These are phyloP conservation scores for Salix caprea DNA, from an alignment of 345 rosid species.

Conservation along the genomic window DNA sequence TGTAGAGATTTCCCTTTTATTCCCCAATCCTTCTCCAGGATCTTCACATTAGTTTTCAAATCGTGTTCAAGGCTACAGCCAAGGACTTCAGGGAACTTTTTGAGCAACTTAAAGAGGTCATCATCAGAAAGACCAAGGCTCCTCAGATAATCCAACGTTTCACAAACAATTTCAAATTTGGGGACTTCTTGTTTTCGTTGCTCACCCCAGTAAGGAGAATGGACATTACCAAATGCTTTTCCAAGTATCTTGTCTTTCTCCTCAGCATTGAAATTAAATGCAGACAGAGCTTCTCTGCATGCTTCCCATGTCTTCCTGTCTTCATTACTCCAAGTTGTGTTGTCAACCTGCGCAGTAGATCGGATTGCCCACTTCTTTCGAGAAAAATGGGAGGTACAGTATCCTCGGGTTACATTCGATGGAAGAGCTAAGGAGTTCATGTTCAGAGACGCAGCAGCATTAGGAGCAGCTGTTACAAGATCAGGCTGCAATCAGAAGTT, in stretches of 20 bases:
- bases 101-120: constrained; percentile 64
- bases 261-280: constrained; percentile 49
- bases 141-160: constrained; percentile 57
- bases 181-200: constrained; percentile 68
- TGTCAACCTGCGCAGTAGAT: constrained; percentile 39
- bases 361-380: constrained; percentile 43
- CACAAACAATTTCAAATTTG: constrained; percentile 40
- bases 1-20: constrained; percentile 63
- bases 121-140: constrained; percentile 57
- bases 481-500: constrained; percentile 44
- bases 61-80: constrained; percentile 75
- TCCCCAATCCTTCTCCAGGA: constrained; percentile 75
- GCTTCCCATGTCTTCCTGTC: constrained; percentile 74
- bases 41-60: constrained; percentile 60
- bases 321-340: constrained; percentile 33
- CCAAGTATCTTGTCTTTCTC: constrained; percentile 87
- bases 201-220: constrained; percentile 90
- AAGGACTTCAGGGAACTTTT: constrained; percentile 85
- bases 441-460: constrained; percentile 13
- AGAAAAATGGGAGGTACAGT: constrained; percentile 8
- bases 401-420: constrained; percentile 15
- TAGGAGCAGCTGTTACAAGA: constrained; percentile 23
- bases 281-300: constrained; percentile 61
- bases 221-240: constrained; percentile 77
- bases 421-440: constrained; percentile 25